phyloP scores from a whole-genome alignment of 2,329 filamentous ascomycete species.

The Fusarium floridanum region DNA sequence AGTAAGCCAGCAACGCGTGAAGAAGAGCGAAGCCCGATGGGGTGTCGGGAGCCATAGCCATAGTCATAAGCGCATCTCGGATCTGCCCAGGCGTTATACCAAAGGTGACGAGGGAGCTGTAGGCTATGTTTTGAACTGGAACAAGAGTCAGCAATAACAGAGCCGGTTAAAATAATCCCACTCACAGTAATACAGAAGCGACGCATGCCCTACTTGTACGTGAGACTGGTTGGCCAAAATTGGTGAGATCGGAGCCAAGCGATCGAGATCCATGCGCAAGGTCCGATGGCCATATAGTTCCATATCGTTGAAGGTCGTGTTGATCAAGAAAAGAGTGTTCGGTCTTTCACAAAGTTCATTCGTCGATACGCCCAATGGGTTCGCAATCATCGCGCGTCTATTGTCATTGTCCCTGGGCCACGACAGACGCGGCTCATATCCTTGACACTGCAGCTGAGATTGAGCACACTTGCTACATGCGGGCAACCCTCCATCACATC shows the following conservation, averaged over 20 bases:
- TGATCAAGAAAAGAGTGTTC: slow-evolving; percentile 19
- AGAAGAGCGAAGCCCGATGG: slow-evolving; percentile 25
- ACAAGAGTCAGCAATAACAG: not conserved
- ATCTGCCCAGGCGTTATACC: not conserved
- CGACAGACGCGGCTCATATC: slow-evolving; percentile 34
- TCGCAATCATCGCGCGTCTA: slow-evolving; percentile 19
- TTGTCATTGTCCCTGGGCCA: slow-evolving; percentile 32
- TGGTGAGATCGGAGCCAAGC: fast-evolving
- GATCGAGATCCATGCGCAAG: fast-evolving
- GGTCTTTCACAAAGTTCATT: not conserved
- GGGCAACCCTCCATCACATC: slow-evolving; percentile 32
- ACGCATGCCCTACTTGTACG: slow-evolving; percentile 3
- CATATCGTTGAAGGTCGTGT: slow-evolving; percentile 32
- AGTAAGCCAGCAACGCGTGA: slow-evolving; percentile 31
- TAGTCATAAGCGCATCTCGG: slow-evolving; percentile 26
- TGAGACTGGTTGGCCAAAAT: not conserved
- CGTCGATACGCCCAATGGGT: not conserved
- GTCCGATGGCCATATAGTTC: not conserved
- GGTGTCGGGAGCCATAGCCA: slow-evolving; percentile 7
- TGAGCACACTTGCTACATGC: slow-evolving; percentile 23
- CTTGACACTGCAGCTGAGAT: slow-evolving; percentile 16
- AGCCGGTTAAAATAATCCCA: fast-evolving
- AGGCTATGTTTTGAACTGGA: slow-evolving; percentile 24
- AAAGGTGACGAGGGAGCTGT: slow-evolving; percentile 30
- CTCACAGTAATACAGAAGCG: slow-evolving; percentile 35